Conservation (phyloP, 2,329 filamentous ascomycete species). For the Sphaerulina vaccinii region DNA sequence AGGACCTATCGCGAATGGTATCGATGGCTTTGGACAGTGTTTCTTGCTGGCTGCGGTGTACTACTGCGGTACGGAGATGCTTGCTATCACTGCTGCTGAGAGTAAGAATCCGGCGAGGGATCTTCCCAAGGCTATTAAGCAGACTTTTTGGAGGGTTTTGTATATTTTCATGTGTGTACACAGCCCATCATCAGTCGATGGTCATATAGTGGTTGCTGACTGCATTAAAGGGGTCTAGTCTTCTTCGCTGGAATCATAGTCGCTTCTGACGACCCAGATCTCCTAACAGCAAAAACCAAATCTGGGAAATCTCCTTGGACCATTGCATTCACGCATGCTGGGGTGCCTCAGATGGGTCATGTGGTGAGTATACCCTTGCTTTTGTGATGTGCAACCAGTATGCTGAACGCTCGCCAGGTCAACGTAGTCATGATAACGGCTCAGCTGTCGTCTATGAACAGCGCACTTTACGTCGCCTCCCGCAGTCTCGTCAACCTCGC, state of each 20-base stretch:
- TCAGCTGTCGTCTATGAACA: slow-evolving; percentile 65
- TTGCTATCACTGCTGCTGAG: slow-evolving; percentile 54
- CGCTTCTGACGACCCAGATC: slow-evolving; percentile 11
- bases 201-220: no score
- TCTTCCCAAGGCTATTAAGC: slow-evolving; percentile 35
- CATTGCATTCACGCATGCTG: slow-evolving; percentile 15
- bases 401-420: no score
- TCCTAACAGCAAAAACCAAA: slow-evolving; percentile 16
- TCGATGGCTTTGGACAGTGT: slow-evolving; percentile 43
- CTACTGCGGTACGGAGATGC: slow-evolving; percentile 54
- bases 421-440: slow-evolving; percentile 76
- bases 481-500: slow-evolving; percentile 75
- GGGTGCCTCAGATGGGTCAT: slow-evolving; percentile 18
- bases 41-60: slow-evolving; percentile 47
- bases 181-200: no score
- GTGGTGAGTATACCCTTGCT: slow-evolving; percentile 39
- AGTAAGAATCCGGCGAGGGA: slow-evolving; percentile 51
- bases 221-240: slow-evolving; percentile 13
- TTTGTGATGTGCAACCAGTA: no score
- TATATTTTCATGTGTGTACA: slow-evolving; percentile 68
- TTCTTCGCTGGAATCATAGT: slow-evolving; percentile 21
- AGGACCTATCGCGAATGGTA: slow-evolving; percentile 40
- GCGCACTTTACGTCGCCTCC: slow-evolving; percentile 73
- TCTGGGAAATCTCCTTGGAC: slow-evolving; percentile 17
- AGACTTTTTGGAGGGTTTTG: slow-evolving; percentile 37